phyloP scores from a whole-genome alignment of 1,284 basidiomycete species.

The Fomitopsis schrenkii region DNA sequence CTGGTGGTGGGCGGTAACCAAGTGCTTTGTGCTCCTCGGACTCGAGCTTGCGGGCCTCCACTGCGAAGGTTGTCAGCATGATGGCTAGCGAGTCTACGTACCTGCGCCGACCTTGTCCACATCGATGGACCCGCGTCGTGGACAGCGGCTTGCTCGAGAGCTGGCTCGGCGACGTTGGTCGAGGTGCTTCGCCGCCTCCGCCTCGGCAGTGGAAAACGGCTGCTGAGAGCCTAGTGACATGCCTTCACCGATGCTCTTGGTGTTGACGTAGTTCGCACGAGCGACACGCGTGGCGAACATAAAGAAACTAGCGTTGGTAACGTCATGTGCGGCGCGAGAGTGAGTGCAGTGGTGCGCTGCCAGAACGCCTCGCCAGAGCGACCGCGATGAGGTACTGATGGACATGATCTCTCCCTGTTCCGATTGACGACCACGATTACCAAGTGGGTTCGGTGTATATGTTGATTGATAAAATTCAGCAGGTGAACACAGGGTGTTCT shows the following conservation, averaged over 20 bases:
- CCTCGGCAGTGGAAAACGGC: slow-evolving; percentile 18
- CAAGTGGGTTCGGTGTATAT: too few species aligned
- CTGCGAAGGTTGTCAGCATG: slow-evolving; percentile 2
- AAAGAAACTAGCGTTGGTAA: slow-evolving; percentile 11
- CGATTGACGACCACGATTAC: background rate
- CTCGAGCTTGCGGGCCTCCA: slow-evolving; percentile 28
- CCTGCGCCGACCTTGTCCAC: slow-evolving; percentile 17
- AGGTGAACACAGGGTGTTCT: too few species aligned
- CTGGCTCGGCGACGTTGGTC: slow-evolving; percentile 7
- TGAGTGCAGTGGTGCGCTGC: background rate
- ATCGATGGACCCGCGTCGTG: slow-evolving; percentile 16
- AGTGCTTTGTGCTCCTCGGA: slow-evolving; percentile 31
- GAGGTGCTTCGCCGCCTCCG: slow-evolving; percentile 24
- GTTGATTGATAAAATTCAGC: too few species aligned
- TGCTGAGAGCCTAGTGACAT: background rate
- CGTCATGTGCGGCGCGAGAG: background rate
- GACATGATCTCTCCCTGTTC: background rate
- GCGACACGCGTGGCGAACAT: slow-evolving; percentile 10
- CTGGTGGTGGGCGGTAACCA: slow-evolving; percentile 28
- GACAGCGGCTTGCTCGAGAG: slow-evolving; percentile 14
- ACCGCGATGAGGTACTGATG: background rate
- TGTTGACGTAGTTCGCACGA: slow-evolving; percentile 13
- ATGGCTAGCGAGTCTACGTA: background rate
- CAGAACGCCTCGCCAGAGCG: background rate
- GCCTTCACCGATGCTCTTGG: slow-evolving; percentile 18